Evolutionary conservation across 2,329 filamentous ascomycete species (phyloP), one percentile per base, ranked within the genome.

Genomic region (Paraphaeosphaeria sporulosa): DNA sequence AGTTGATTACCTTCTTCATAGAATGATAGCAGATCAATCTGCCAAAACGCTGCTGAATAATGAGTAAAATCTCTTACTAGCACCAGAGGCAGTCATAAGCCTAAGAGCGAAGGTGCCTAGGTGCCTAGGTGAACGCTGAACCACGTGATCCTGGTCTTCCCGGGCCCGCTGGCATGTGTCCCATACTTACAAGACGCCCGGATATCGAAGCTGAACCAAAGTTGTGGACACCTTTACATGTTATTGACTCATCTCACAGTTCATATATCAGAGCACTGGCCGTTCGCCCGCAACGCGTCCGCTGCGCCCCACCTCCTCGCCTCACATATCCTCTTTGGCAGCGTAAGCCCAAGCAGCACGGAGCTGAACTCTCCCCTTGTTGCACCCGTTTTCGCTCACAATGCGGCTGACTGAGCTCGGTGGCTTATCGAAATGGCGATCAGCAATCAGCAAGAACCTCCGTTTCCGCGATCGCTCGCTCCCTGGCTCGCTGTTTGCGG

Each of bases 361-460:
- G 51, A 54, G 51, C 38, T 32, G 36, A 43, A 34, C 27, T 32
- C 36, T 36, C 21, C 25, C n/a, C 6, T 13, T n/a, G n/a, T 43
- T 19, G 13, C 25, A 25, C 40, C 51, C 32, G 34, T 19, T 49
- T 56, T 56, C 44, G 32, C 32, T 40, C 43, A 23, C 23, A 19
- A 32, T 13, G 47, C 25, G 44, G 55, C 55, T 57, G 55, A 51
- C 46, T 56, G 53, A 48, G 55, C 53, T 19, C 21, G 42, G 55
- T 54, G 59, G 59, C 59, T 43, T 61, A 61, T 57, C 43, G 58
- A 49, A 27, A 50, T 50, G 38, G 17, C 49, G 52, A 56, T 60
- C 53, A 51, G 57, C 58, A 30, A 7, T 38, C 10, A 27, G 38
- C 38, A 23, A 32, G 44, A 15, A 49, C 49, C 17, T 23, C 10